phyloP scores from a whole-genome alignment of 2,329 filamentous ascomycete genomes.

The Remersonia thermophila region DNA sequence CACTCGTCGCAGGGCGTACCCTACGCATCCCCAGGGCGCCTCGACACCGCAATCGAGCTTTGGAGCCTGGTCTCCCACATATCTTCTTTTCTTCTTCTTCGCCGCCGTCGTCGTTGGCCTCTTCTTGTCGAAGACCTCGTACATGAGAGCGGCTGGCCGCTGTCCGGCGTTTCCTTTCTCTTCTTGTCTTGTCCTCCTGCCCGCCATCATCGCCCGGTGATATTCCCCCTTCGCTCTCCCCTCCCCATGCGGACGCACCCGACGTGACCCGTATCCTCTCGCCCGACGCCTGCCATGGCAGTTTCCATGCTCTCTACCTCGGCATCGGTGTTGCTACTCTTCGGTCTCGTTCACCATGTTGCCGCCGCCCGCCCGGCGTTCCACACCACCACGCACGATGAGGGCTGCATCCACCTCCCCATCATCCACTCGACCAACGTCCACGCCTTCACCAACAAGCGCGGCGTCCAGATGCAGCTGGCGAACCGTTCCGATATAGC shows the following conservation, averaged over 20 bases:
- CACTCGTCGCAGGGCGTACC: background rate
- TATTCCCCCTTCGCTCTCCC: background rate
- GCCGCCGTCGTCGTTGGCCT: background rate
- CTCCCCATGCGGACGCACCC: conserved; percentile 9
- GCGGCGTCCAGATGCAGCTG: conserved; percentile 32
- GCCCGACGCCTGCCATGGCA: conserved; percentile 20
- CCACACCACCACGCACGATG: conserved; percentile 14
- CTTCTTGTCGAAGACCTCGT: background rate
- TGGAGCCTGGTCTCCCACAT: conserved; percentile 6
- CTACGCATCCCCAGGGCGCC: conserved; percentile 1
- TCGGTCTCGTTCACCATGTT: conserved; percentile 9
- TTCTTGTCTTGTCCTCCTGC: conserved; percentile 1
- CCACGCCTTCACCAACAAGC: conserved; percentile 27
- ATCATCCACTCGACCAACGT: conserved; percentile 32
- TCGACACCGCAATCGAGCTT: conserved; percentile 6
- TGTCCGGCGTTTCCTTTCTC: conserved; percentile 1
- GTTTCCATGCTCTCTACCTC: conserved; percentile 12
- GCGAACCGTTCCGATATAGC: conserved; percentile 41
- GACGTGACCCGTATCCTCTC: conserved; percentile 4
- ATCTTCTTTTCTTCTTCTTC: too few species aligned
- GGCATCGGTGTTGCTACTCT: conserved; percentile 15
- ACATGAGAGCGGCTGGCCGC: conserved; percentile 6
- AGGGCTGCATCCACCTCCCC: conserved; percentile 27
- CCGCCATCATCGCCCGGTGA: background rate
- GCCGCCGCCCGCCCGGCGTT: conserved; percentile 3